phyloP scores from a whole-genome alignment of 31 red algal species.

The Endocladia muricata region DNA sequence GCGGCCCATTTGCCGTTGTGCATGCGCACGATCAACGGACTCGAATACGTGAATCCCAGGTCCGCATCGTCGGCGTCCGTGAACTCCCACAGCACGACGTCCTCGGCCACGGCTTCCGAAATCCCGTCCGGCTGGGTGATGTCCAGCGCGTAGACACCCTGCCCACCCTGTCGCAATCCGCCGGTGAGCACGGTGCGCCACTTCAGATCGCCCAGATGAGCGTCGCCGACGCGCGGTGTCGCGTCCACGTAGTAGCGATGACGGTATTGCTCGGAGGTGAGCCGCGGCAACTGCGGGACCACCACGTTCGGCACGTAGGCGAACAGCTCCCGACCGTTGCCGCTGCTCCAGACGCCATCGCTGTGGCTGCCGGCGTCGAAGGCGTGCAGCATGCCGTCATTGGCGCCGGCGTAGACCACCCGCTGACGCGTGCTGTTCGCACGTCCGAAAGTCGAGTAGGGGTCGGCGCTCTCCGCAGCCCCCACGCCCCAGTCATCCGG shows the following conservation, averaged over 20 bases:
- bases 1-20: background rate
- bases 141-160: background rate
- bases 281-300: background rate
- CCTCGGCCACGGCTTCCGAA: background rate
- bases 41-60: background rate
- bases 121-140: background rate
- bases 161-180: background rate
- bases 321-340: background rate
- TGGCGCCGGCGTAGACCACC: background rate
- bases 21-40: background rate
- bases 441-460: background rate
- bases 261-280: background rate
- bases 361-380: background rate
- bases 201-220: background rate
- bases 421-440: background rate
- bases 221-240: background rate
- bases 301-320: background rate
- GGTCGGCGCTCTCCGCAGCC: background rate
- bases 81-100: constrained; percentile 1
- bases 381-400: background rate
- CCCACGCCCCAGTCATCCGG: background rate
- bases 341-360: background rate
- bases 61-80: background rate
- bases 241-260: background rate
- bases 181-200: background rate